phyloP scores from a whole-genome alignment of 495 filamentous ascomycete genomes.

The Copromyces sp. region DNA sequence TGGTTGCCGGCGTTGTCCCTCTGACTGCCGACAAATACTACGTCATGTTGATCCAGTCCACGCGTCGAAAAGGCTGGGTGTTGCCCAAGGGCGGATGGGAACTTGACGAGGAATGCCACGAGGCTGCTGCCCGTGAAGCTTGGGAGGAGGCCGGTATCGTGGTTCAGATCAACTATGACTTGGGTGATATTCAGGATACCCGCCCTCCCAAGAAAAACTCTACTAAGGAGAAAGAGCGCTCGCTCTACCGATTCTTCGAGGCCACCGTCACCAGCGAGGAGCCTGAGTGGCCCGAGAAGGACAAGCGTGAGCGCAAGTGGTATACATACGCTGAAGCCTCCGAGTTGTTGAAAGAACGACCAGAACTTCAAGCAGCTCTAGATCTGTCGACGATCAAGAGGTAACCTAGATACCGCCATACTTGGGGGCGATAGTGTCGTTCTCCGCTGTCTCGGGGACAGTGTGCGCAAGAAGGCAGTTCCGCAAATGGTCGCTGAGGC shows the following conservation, averaged over 20 bases:
- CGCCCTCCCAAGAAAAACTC: slow-evolving; percentile 49
- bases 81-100: slow-evolving; percentile 98
- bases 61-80: slow-evolving; percentile 80
- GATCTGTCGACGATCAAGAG: slow-evolving; percentile 64
- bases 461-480: not conserved
- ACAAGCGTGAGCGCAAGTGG: slow-evolving; percentile 86
- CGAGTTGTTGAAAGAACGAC: slow-evolving; percentile 61
- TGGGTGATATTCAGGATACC: slow-evolving; percentile 77
- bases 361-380: slow-evolving; percentile 81
- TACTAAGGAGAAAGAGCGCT: slow-evolving; percentile 54
- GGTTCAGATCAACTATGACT: slow-evolving; percentile 67
- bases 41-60: slow-evolving; percentile 90
- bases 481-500: not conserved
- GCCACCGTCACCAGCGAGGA: slow-evolving; percentile 75
- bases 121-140: slow-evolving; percentile 63
- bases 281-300: slow-evolving; percentile 82
- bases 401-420: slow-evolving; percentile 15
- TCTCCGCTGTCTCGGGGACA: not conserved
- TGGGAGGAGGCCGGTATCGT: slow-evolving; percentile 97
- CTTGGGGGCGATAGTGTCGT: slow-evolving; percentile 4
- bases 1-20: slow-evolving; percentile 91
- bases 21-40: slow-evolving; percentile 50
- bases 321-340: slow-evolving; percentile 74
- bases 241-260: slow-evolving; percentile 83
- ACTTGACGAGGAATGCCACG: slow-evolving; percentile 64